Evolutionary conservation across 225 moss, liverwort and hornwort genomes (phyloP).

Genomic region (Lunularia cruciata): DNA sequence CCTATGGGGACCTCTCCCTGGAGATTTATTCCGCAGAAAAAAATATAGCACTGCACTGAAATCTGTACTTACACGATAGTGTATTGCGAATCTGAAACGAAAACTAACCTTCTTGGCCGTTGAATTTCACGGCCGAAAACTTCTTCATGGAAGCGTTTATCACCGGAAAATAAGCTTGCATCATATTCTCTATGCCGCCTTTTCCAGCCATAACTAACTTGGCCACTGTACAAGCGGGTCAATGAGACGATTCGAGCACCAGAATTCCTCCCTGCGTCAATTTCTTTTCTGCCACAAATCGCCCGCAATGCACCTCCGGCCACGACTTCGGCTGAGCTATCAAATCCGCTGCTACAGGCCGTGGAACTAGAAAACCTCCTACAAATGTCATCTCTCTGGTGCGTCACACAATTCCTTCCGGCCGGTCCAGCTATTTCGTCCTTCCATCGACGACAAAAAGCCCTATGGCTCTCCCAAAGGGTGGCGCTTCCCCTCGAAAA

Average conservation of each 20-base stretch:
- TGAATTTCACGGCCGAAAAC: neutral
- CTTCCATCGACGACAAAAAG: slow-evolving; percentile 12
- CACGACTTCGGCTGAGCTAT: neutral
- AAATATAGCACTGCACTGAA: neutral
- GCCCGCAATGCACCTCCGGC: neutral
- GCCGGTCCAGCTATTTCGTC: slow-evolving; percentile 2
- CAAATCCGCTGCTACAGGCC: slow-evolving; percentile 12
- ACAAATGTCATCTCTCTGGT: neutral
- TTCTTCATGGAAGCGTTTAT: slow-evolving; percentile 11
- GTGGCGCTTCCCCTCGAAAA: slow-evolving; percentile 14
- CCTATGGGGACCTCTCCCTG: neutral
- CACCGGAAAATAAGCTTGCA: neutral
- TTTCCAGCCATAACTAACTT: slow-evolving; percentile 38
- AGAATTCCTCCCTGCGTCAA: neutral
- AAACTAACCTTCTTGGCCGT: slow-evolving; percentile 25
- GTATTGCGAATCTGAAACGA: neutral
- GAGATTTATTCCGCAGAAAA: neutral
- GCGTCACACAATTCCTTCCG: neutral
- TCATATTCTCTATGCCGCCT: slow-evolving; percentile 22
- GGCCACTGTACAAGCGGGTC: neutral
- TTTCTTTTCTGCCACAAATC: neutral
- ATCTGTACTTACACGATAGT: neutral
- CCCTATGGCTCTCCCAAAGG: slow-evolving; percentile 4
- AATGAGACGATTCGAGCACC: neutral
- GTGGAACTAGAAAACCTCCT: neutral